phyloP scores from a whole-genome alignment of 371 early-diverging fungal genomes.

The Thermomucor indicae-seudaticae region DNA sequence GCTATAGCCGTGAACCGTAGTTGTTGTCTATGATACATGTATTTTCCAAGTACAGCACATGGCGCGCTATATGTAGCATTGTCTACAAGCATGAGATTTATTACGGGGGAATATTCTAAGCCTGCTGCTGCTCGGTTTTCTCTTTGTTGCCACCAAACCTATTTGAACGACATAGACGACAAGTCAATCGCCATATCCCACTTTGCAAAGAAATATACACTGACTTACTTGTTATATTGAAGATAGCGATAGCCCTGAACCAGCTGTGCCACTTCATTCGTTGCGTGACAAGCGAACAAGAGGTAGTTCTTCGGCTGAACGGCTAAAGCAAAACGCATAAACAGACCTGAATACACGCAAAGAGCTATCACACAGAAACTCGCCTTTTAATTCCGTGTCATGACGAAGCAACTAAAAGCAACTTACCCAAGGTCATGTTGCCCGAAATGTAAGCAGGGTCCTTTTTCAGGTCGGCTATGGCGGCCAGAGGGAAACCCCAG shows the following conservation, averaged over 20 bases:
- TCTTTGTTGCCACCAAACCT: background rate
- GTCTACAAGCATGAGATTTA: too few species aligned
- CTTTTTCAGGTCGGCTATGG: slow-evolving; percentile 90
- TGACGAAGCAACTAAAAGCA: background rate
- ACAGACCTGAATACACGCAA: slow-evolving; percentile 81
- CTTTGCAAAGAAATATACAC: background rate
- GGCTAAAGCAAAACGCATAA: slow-evolving; percentile 95
- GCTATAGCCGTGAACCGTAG: too few species aligned
- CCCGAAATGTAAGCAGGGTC: slow-evolving; percentile 91
- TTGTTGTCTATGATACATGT: too few species aligned
- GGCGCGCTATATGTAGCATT: too few species aligned
- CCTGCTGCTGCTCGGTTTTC: too few species aligned
- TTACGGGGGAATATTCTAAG: too few species aligned
- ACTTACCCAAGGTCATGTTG: slow-evolving; percentile 86
- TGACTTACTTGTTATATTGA: slow-evolving; percentile 61
- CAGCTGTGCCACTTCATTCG: slow-evolving; percentile 87
- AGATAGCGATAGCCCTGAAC: slow-evolving; percentile 83
- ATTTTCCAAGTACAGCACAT: too few species aligned
- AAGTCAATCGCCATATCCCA: too few species aligned
- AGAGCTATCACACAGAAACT: slow-evolving; percentile 37
- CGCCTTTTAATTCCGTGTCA: background rate
- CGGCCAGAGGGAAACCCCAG: slow-evolving; percentile 97
- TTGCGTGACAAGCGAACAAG: slow-evolving; percentile 89
- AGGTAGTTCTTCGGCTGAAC: slow-evolving; percentile 90
- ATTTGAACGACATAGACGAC: too few species aligned